These are phyloP conservation scores for Macrolepiota fuliginosa DNA, from an alignment of 768 basidiomycete species.

Conservation along the genomic window DNA sequence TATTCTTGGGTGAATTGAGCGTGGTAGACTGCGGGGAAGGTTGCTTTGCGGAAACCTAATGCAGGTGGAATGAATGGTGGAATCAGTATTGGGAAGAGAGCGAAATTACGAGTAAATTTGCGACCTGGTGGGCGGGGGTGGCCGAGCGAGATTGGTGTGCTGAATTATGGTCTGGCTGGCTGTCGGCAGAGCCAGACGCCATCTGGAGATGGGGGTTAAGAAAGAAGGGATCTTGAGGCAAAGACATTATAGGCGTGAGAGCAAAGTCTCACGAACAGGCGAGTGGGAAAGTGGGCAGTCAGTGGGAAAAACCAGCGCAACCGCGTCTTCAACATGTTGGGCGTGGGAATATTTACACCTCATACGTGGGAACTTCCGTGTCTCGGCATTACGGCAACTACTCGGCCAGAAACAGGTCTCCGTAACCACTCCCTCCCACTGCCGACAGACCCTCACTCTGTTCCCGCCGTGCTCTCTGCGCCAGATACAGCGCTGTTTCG, in stretches of 20 bases:
- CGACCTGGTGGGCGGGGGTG: slow-evolving; percentile 23
- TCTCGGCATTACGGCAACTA: slow-evolving; percentile 13
- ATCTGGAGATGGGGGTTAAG: slow-evolving; percentile 44
- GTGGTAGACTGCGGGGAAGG: slow-evolving; percentile 19
- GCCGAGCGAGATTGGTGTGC: slow-evolving; percentile 18
- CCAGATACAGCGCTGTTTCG: slow-evolving; percentile 33
- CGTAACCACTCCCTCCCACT: slow-evolving; percentile 6
- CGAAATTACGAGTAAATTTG: slow-evolving; percentile 31
- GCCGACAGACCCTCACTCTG: neutral
- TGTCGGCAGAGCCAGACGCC: slow-evolving; percentile 26
- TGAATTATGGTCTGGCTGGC: slow-evolving; percentile 19
- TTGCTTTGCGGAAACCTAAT: slow-evolving; percentile 27
- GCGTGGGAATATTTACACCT: slow-evolving; percentile 14
- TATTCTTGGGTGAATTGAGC: slow-evolving; percentile 22
- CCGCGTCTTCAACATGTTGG: slow-evolving; percentile 8
- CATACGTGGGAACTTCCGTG: slow-evolving; percentile 10
- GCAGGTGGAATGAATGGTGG: slow-evolving; percentile 20
- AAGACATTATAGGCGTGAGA: slow-evolving; percentile 46
- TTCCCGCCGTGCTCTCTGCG: slow-evolving; percentile 27
- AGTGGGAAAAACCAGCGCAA: slow-evolving; percentile 14
- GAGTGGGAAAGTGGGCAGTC: slow-evolving; percentile 30
- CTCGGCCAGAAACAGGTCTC: slow-evolving; percentile 13
- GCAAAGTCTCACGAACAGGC: slow-evolving; percentile 38
- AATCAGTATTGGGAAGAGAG: slow-evolving; percentile 21
- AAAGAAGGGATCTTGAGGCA: slow-evolving; percentile 38